Base-by-base conservation (phyloP, 1,139 yeast species). In the Sugiyamaella castrensis region DNA sequence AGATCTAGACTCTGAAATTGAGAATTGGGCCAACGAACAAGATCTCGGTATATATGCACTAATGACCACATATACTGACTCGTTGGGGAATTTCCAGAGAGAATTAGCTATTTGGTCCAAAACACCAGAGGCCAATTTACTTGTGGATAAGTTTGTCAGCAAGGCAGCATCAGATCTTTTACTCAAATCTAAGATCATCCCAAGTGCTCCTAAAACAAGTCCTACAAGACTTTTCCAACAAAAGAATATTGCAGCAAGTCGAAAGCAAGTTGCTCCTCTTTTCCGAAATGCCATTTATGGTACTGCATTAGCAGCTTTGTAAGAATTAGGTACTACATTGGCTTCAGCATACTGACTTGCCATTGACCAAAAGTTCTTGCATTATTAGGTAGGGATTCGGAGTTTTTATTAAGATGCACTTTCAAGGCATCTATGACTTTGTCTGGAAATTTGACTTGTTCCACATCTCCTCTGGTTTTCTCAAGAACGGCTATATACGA, bases 191-290 rank as follows among this genome's bases (percentile, higher is more conserved):
- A 43, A 37, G 16, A 10, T 30, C 9, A 37, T 37, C 8, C 9
- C 40, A 2, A 40, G 29, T 11, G 51, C 47, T 12, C 34, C 47
- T 26, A 51, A 30, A 8, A n/a, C 37, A 8, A n/a, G 33, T 7
- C 11, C 12, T 11, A 27, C 38, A 2, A 32, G 12, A 2, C n/a
- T 75, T 9, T 80, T 67, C 59, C 69, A 76, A 52, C 95, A 87
- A 63, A 56, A 58, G 8, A 80, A 84, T 53, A 63, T 75, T 10
- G 67, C 68, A 2, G 89, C 91, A 1, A 84, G 92, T 30, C 75
- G 97, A 58, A 89, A 89, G 62, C 94, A 86, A 64, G 87, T 89
- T n/a, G 95, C 87, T 8, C 95, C 96, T 1, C 44, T 63, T 26
- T 44, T 67, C 19, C 57, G 69, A 24, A 49, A 55, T 10, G 47